phyloP scores from a whole-genome alignment of 306 rosid genomes.

The Gynostemma pentaphyllum region DNA sequence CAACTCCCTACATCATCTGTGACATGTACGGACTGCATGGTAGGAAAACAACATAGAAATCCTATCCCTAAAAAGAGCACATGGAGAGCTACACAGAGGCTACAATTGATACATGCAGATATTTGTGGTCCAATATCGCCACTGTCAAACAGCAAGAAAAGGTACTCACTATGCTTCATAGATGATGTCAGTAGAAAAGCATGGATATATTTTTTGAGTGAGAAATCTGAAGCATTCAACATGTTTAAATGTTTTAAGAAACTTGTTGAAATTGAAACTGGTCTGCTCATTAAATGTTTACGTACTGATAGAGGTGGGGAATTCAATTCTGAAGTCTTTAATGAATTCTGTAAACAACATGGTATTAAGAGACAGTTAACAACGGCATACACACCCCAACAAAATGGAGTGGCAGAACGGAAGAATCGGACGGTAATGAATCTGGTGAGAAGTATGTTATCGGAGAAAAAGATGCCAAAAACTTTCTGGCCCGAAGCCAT shows the following conservation, averaged over 20 bases:
- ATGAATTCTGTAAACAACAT: background rate
- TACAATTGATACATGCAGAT: background rate
- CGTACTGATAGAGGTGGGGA: constrained; percentile 1
- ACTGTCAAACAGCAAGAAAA: background rate
- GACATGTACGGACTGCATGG: background rate
- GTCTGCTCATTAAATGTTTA: background rate
- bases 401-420: background rate
- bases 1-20: background rate
- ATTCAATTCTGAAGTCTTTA: background rate
- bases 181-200: background rate
- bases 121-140: background rate
- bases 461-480: background rate
- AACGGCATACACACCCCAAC: background rate
- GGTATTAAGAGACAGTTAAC: constrained; percentile 3
- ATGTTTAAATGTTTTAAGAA: too few species aligned
- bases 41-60: background rate
- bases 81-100: background rate
- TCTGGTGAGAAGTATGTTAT: background rate
- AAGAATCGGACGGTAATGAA: constrained; percentile 1
- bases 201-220: background rate
- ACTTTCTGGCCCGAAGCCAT: background rate
- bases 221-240: background rate
- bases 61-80: background rate
- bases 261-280: background rate
- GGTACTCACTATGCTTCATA: background rate